Percentiles rank a stretch among this genome's conserved stretches.
These are phyloP conservation scores for Lepidium africanum DNA, from an alignment of 345 rosid genomes.

Conservation along the genomic window DNA sequence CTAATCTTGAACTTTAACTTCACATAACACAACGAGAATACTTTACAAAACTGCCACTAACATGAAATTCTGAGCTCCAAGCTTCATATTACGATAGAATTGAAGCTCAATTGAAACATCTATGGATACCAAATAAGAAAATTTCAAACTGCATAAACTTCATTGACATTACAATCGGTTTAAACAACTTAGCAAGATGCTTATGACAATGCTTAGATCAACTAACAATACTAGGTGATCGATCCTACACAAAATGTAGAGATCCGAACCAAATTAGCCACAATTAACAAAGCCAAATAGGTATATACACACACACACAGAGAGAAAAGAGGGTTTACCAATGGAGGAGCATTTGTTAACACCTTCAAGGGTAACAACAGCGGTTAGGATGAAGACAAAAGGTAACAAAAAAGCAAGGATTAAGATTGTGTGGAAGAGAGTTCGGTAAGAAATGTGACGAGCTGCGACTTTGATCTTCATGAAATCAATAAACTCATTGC, in stretches of 20 bases:
- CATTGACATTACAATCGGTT: not conserved
- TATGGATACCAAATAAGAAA: not conserved
- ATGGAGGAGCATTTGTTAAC: conserved; percentile 99
- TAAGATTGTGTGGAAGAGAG: conserved; percentile 91
- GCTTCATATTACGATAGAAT: not conserved
- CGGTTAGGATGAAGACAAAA: conserved; percentile 97
- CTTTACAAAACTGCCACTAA: not conserved
- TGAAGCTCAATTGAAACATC: not conserved
- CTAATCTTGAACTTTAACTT: no score
- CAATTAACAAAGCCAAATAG: not conserved
- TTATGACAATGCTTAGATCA: not conserved
- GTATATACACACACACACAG: not conserved
- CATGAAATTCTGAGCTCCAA: not conserved
- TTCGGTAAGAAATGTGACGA: conserved; percentile 94
- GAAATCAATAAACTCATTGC: conserved; percentile 96
- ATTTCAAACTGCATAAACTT: not conserved
- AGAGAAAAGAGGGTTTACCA: conserved; percentile 36
- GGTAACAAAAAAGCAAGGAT: conserved; percentile 97
- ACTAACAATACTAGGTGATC: not conserved
- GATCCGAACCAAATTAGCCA: not conserved
- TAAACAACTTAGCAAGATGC: not conserved
- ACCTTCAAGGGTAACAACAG: conserved; percentile 98
- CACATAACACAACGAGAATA: not conserved
- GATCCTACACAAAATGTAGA: not conserved
- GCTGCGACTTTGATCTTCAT: conserved; percentile 99